Evolutionary conservation across 306 rosid genomes (phyloP).

Genomic region (Citrullus mucosospermus): DNA sequence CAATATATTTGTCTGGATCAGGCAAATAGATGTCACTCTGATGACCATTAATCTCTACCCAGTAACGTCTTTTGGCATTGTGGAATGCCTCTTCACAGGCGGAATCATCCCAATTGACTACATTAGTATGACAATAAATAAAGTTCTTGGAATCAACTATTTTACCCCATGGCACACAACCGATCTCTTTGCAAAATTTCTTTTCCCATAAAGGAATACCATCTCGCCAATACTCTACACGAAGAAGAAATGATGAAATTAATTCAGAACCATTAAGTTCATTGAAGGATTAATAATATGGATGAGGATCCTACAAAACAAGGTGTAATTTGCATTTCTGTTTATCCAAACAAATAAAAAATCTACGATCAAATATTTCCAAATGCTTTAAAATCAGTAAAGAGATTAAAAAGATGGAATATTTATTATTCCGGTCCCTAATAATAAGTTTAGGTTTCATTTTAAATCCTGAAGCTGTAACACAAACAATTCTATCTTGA

Average conservation of each 20-base stretch:
- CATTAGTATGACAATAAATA: conserved; percentile 29
- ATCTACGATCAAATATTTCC: not conserved
- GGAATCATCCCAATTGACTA: conserved; percentile 59
- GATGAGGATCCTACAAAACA: not conserved
- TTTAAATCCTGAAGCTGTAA: not conserved
- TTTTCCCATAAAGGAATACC: conserved; percentile 91
- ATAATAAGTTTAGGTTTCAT: not conserved
- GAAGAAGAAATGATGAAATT: not conserved
- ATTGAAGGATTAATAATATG: not conserved
- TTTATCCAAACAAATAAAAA: not conserved
- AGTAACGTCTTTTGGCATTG: conserved; percentile 49
- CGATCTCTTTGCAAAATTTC: conserved; percentile 46
- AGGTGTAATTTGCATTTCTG: not conserved
- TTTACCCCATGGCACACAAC: conserved; percentile 74
- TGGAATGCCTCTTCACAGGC: conserved; percentile 68
- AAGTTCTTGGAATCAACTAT: conserved; percentile 40
- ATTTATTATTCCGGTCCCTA: not conserved
- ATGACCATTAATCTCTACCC: conserved; percentile 47
- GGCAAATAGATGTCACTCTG: conserved; percentile 30
- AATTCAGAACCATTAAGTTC: not conserved
- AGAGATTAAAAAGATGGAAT: not conserved
- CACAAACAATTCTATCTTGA: not conserved
- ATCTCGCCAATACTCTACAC: conserved; percentile 39
- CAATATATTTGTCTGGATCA: conserved; percentile 42
- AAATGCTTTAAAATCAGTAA: not conserved